A percentile compares a stretch with the other conserved stretches of the same genome.
Conservation (phyloP, 306 rosid genomes). For the Castanea sativa region DNA sequence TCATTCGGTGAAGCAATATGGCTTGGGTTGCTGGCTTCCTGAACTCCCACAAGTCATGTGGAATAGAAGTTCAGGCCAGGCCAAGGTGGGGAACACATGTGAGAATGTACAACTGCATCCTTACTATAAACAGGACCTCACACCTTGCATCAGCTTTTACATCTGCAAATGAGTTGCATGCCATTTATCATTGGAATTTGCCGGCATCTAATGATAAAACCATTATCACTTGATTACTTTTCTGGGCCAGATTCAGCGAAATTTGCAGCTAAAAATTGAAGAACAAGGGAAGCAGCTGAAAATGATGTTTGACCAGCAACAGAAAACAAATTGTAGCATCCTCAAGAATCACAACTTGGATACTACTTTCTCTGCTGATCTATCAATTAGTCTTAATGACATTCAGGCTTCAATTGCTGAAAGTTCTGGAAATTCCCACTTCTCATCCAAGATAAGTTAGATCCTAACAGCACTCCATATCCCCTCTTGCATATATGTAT, state of each 20-base stretch:
- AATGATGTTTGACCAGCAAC: conserved; percentile 56
- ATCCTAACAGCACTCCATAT: neutral
- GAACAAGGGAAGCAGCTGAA: conserved; percentile 62
- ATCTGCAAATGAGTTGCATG: neutral
- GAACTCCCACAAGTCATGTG: neutral
- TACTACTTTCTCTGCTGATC: conserved; percentile 13
- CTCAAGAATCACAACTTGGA: conserved; percentile 25
- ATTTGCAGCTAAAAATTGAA: conserved; percentile 45
- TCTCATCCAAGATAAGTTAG: conserved; percentile 45
- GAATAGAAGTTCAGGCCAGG: neutral
- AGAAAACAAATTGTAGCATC: conserved; percentile 32
- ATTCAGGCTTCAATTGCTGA: conserved; percentile 34
- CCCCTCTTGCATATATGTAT: neutral
- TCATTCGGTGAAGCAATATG: neutral
- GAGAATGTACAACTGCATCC: neutral
- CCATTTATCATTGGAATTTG: neutral
- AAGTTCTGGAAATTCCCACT: conserved; percentile 25
- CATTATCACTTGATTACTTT: neutral
- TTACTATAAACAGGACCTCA: neutral
- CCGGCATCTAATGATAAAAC: neutral
- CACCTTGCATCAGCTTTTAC: neutral
- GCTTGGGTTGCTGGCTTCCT: neutral
- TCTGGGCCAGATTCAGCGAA: conserved; percentile 45
- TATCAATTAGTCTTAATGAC: conserved; percentile 25
- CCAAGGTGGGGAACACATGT: neutral